phyloP scores from a whole-genome alignment of 2,329 filamentous ascomycete species.

The Neurospora sp. region DNA sequence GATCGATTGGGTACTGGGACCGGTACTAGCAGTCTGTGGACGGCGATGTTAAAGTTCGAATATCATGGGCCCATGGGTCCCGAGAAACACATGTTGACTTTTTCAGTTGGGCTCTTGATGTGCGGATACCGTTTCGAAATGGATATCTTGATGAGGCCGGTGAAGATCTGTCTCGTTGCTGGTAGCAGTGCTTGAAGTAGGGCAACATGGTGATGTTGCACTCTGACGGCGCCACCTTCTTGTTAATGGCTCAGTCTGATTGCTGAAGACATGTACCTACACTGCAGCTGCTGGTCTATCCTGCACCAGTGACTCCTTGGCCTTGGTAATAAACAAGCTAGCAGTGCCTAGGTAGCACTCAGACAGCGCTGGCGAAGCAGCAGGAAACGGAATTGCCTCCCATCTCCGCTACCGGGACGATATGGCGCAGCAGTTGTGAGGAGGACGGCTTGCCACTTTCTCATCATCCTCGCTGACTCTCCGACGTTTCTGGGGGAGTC shows the following conservation, averaged over 20 bases:
- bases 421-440: not conserved
- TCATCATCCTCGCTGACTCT: not conserved
- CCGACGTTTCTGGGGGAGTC: not conserved
- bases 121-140: not conserved
- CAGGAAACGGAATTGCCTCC: not conserved
- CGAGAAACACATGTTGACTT: not conserved
- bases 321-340: not conserved
- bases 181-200: not conserved
- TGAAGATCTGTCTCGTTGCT: not conserved
- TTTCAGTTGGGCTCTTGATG: not conserved
- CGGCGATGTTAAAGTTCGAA: not conserved
- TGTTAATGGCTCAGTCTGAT: not conserved
- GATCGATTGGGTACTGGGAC: not conserved
- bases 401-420: not conserved
- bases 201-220: not conserved
- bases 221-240: not conserved
- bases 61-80: not conserved
- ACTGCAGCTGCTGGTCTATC: not conserved
- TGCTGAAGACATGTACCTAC: not conserved
- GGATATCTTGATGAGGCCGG: not conserved
- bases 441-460: not conserved
- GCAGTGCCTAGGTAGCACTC: not conserved
- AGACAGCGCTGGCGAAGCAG: not conserved
- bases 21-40: not conserved
- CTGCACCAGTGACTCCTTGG: not conserved